A percentile compares a stretch with the other conserved stretches of the same genome.
Conservation (phyloP, 108 stramenopile genomes). For the Cyclotella baltica region DNA sequence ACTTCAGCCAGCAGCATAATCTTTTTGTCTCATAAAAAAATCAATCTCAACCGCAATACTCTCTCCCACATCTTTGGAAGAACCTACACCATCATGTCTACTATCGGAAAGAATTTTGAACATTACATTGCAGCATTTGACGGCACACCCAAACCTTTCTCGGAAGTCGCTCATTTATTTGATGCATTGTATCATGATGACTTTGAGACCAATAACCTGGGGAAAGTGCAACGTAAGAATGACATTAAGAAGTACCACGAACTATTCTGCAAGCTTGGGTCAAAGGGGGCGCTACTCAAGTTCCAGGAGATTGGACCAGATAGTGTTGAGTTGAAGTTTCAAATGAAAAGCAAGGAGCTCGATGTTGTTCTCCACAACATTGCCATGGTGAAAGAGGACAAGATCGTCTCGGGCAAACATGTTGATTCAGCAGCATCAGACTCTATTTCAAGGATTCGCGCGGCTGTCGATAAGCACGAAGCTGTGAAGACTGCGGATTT, state of each 20-base stretch:
- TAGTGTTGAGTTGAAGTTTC: not conserved
- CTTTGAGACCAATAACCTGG: not conserved
- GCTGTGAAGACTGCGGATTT: not conserved
- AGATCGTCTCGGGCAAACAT: not conserved
- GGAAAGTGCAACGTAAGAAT: not conserved
- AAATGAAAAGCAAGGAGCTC: not conserved
- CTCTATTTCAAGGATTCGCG: not conserved
- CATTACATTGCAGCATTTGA: not conserved
- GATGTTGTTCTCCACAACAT: not conserved
- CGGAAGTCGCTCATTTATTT: not conserved
- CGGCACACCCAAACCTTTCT: not conserved
- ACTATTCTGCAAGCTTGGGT: not conserved
- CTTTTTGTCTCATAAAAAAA: too few species aligned
- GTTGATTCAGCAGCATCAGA: not conserved
- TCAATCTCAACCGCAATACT: too few species aligned
- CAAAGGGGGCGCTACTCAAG: not conserved
- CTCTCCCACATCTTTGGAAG: too few species aligned
- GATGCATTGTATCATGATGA: not conserved
- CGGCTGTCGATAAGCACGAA: not conserved
- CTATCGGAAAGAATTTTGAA: too few species aligned
- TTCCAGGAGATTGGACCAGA: too few species aligned
- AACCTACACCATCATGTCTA: too few species aligned
- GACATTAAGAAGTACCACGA: not conserved
- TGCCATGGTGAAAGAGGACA: not conserved
- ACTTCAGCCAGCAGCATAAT: too few species aligned